phyloP scores from a whole-genome alignment of 78 protist species.

The Dictyostelium purpureum region DNA sequence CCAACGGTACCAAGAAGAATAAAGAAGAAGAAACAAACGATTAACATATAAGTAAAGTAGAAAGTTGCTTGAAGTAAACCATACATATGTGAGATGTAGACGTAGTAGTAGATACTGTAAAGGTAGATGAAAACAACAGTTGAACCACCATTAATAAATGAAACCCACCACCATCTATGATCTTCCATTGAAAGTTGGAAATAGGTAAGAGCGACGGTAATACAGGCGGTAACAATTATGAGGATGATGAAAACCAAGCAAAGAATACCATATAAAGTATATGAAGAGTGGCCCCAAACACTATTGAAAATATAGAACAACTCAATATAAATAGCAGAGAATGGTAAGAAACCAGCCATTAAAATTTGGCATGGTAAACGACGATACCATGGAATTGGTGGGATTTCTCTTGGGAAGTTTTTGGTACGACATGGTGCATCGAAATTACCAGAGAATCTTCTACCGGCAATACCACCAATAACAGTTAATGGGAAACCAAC shows the following conservation, averaged over 20 bases:
- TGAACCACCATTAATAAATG: slow-evolving; percentile 91
- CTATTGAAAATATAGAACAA: slow-evolving; percentile 94
- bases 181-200: slow-evolving; percentile 97
- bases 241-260: slow-evolving; percentile 91
- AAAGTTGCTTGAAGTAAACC: slow-evolving; percentile 95
- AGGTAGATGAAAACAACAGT: slow-evolving; percentile 92
- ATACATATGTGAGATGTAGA: slow-evolving; percentile 89
- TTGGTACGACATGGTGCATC: slow-evolving; percentile 96
- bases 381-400: slow-evolving; percentile 94
- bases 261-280: slow-evolving; percentile 95
- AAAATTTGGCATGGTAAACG: slow-evolving; percentile 82
- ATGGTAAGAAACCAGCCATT: slow-evolving; percentile 97
- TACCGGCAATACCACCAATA: slow-evolving; percentile 96
- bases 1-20: slow-evolving; percentile 97
- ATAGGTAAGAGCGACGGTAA: slow-evolving; percentile 96
- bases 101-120: slow-evolving; percentile 93
- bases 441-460: slow-evolving; percentile 82
- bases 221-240: slow-evolving; percentile 95
- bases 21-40: slow-evolving; percentile 91
- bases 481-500: slow-evolving; percentile 94
- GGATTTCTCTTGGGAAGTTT: slow-evolving; percentile 94
- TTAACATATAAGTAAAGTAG: slow-evolving; percentile 96
- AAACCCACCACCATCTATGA: slow-evolving; percentile 98
- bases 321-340: slow-evolving; percentile 97
- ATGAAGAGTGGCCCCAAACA: slow-evolving; percentile 96